phyloP scores from a whole-genome alignment of 306 rosid genomes.

The Prunus mongolica region DNA sequence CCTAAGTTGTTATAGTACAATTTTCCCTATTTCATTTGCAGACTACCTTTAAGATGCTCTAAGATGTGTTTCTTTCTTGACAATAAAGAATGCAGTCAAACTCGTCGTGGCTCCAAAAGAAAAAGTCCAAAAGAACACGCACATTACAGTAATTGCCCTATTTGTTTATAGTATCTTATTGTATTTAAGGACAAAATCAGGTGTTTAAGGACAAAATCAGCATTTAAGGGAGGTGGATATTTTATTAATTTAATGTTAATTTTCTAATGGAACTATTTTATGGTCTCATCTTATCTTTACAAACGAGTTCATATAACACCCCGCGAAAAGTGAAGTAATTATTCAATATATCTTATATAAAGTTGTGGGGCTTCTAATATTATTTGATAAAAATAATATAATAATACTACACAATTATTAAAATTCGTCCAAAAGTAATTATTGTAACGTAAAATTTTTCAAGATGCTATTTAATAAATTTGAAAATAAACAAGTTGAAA shows the following conservation, averaged over 20 bases:
- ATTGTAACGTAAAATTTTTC: not conserved
- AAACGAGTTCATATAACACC: no score
- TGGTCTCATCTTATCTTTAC: no score
- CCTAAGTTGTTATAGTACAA: no score
- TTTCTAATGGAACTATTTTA: not conserved
- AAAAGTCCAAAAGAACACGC: constrained; percentile 13
- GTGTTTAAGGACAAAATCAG: constrained; percentile 23
- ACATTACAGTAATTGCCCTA: not conserved
- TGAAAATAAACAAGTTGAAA: not conserved
- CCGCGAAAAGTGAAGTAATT: no score
- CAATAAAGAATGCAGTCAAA: not conserved
- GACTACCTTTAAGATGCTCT: no score
- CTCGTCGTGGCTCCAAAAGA: not conserved
- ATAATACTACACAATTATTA: not conserved
- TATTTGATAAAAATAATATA: no score
- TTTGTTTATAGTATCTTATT: constrained; percentile 13
- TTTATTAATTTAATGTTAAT: not conserved
- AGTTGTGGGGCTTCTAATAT: no score
- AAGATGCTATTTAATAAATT: not conserved
- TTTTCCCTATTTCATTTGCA: no score
- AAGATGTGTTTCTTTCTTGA: not conserved
- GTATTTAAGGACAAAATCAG: constrained; percentile 22
- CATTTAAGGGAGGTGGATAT: constrained; percentile 9
- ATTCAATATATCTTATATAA: no score
- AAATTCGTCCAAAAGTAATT: not conserved